Evolutionary conservation across 2,329 filamentous ascomycete genomes (phyloP).

Genomic region (Apiospora kogelbergensis): DNA sequence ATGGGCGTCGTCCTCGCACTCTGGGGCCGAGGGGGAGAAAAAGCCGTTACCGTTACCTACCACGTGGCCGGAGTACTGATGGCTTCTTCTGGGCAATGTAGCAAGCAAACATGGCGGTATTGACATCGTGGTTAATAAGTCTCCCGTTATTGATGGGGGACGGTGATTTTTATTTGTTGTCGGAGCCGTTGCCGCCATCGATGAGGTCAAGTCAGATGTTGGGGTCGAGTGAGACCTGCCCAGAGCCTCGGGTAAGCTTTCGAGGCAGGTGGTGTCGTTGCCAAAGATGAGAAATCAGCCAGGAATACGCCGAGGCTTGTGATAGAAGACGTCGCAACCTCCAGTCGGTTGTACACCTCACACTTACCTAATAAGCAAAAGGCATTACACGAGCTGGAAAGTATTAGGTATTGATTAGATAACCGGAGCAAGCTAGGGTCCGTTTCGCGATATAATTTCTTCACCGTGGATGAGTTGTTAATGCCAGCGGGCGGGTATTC

Average conservation of each 20-base stretch:
- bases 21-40: background rate
- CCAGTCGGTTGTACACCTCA: conserved; percentile 16
- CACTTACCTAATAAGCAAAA: conserved; percentile 7
- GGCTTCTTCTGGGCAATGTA: background rate
- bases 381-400: background rate
- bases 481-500: background rate
- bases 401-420: background rate
- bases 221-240: background rate
- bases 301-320: background rate
- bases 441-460: background rate
- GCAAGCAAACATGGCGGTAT: background rate
- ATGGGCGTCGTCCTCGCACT: background rate
- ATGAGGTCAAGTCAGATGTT: background rate
- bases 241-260: background rate
- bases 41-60: background rate
- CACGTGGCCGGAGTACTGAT: background rate
- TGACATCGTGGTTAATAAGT: background rate
- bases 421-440: background rate
- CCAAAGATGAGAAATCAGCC: background rate
- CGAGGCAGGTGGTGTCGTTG: background rate
- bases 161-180: background rate
- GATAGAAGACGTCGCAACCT: background rate
- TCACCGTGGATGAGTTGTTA: background rate
- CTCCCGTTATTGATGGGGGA: background rate
- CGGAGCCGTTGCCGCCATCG: background rate